Percentiles rank a stretch among this genome's conserved stretches.
Conservation (phyloP, 192 early-diverging fungal species). For the Rhizophagus sp. region DNA sequence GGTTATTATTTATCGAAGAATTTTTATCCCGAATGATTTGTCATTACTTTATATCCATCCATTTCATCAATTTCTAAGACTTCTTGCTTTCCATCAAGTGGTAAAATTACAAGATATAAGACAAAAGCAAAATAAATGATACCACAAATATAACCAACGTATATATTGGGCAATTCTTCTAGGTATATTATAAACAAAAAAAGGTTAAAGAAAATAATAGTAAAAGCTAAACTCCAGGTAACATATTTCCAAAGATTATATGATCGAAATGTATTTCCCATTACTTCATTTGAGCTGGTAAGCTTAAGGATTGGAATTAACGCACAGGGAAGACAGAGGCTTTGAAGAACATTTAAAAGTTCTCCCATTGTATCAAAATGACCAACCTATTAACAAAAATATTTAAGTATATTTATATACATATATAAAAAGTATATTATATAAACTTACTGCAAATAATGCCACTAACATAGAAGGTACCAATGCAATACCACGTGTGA, state of each 20-base stretch:
- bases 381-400: constrained; percentile 27
- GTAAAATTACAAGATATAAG: constrained; percentile 20
- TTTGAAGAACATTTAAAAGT: constrained; percentile 69
- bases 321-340: constrained; percentile 65
- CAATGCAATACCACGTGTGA: constrained; percentile 63
- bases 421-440: not conserved
- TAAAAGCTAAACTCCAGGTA: constrained; percentile 51
- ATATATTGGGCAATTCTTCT: constrained; percentile 29
- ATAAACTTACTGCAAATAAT: constrained; percentile 44
- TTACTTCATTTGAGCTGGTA: constrained; percentile 50
- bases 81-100: not conserved
- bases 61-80: not conserved
- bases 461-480: constrained; percentile 68
- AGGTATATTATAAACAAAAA: constrained; percentile 46
- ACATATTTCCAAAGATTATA: constrained; percentile 32
- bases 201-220: constrained; percentile 59
- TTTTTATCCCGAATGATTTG: not conserved
- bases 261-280: constrained; percentile 42
- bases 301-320: constrained; percentile 65
- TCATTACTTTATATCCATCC: not conserved
- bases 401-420: not conserved
- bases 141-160: constrained; percentile 28
- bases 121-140: constrained; percentile 33
- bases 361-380: constrained; percentile 68
- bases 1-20: not conserved